Evolutionary conservation across 371 early-diverging fungal genomes (phyloP).

Genomic region (Mucor velutinosus): DNA sequence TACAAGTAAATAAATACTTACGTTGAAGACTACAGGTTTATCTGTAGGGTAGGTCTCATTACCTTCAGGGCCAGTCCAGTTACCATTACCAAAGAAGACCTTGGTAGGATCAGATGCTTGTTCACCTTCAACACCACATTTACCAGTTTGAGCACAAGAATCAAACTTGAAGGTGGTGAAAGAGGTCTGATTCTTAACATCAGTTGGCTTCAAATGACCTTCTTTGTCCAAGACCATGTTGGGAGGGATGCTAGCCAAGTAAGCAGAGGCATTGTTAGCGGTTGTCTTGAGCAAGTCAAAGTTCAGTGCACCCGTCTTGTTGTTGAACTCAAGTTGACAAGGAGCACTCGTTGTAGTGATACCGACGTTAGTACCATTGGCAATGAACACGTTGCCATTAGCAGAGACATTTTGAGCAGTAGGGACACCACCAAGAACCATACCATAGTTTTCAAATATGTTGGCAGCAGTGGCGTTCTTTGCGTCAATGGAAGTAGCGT

Average conservation of each 20-base stretch:
- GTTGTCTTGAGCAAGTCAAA: neutral
- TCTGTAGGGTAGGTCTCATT: neutral
- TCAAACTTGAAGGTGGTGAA: conserved; percentile 2
- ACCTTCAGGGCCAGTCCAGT: neutral
- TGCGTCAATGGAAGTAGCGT: neutral
- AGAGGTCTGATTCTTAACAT: neutral
- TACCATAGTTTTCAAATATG: neutral
- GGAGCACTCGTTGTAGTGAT: neutral
- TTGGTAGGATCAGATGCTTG: neutral
- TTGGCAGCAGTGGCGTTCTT: neutral
- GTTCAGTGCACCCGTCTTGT: neutral
- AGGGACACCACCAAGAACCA: neutral
- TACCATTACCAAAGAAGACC: neutral
- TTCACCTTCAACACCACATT: neutral
- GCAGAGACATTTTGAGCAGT: neutral
- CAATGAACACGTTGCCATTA: neutral
- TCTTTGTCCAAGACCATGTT: neutral
- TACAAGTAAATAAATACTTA: neutral
- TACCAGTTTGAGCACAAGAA: neutral
- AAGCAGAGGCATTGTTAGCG: neutral
- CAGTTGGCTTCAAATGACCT: neutral
- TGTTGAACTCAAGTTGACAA: neutral
- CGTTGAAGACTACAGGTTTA: conserved; percentile 7
- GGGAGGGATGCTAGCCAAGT: neutral
- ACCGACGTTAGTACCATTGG: neutral